These are phyloP conservation scores for Paecilomyces fulvus DNA, from an alignment of 2,329 filamentous ascomycete species.

Conservation along the genomic window DNA sequence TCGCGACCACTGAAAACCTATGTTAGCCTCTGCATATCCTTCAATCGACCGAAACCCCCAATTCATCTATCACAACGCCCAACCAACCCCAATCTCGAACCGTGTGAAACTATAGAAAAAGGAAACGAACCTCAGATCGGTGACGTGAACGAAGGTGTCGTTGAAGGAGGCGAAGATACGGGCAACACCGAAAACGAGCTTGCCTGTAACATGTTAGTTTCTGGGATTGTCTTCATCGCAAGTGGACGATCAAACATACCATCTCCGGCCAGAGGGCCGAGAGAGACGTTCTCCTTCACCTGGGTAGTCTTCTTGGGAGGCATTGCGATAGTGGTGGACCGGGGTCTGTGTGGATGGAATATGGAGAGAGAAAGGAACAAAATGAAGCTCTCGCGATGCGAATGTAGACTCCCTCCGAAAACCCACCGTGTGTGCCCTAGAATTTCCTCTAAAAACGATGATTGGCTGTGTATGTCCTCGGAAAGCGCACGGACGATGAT, in stretches of 20 bases:
- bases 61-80: conserved; percentile 1
- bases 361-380: conserved; percentile 25
- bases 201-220: conserved; percentile 49
- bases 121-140: conserved; percentile 77
- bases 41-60: not conserved
- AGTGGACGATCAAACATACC: conserved; percentile 47
- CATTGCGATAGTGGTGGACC: conserved; percentile 57
- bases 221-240: not conserved
- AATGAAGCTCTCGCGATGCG: conserved; percentile 8
- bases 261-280: conserved; percentile 94
- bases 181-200: conserved; percentile 96
- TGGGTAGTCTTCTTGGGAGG: conserved; percentile 75
- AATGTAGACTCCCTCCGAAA: conserved; percentile 17
- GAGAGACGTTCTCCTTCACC: conserved; percentile 91
- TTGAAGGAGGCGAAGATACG: conserved; percentile 96
- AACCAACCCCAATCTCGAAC: conserved; percentile 2
- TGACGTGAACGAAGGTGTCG: conserved; percentile 95
- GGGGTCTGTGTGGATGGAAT: conserved; percentile 36
- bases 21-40: conserved; percentile 48
- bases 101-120: conserved; percentile 4
- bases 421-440: conserved; percentile 33
- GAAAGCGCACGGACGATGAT: not conserved
- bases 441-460: conserved; percentile 7
- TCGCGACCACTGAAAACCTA: conserved; percentile 85
- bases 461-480: conserved; percentile 17